Percentiles rank a stretch among this genome's conserved stretches.
Evolutionary conservation across 441 rosid genomes (phyloP).

Genomic region (Daphne laureola): DNA sequence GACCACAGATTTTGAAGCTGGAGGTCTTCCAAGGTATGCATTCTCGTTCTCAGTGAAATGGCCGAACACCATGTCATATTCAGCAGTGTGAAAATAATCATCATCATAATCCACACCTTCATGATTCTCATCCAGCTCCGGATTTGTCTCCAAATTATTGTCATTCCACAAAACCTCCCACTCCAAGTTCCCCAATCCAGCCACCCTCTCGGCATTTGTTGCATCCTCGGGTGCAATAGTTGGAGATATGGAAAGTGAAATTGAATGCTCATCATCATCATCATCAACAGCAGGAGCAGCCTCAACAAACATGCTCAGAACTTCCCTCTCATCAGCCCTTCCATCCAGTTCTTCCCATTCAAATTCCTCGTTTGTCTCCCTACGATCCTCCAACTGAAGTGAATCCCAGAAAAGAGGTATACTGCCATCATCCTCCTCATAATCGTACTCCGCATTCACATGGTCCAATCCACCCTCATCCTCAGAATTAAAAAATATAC

Average conservation of each 20-base stretch:
- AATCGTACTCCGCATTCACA: constrained; percentile 4
- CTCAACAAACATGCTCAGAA: constrained; percentile 40
- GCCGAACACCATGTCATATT: constrained; percentile 58
- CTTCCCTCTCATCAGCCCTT: constrained; percentile 59
- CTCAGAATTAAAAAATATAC: constrained; percentile 31
- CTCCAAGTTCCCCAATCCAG: constrained; percentile 42
- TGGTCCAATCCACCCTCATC: constrained; percentile 33
- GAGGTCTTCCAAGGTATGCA: constrained; percentile 42
- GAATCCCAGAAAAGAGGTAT: constrained; percentile 68
- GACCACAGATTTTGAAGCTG: constrained; percentile 58
- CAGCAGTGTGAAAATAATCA: constrained; percentile 44
- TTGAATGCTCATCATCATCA: constrained; percentile 40
- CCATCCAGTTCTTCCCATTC: constrained; percentile 95
- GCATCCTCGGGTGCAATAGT: constrained; percentile 38
- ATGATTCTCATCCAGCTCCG: constrained; percentile 27
- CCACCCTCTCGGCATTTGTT: constrained; percentile 32
- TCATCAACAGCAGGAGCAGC: constrained; percentile 14
- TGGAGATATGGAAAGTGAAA: constrained; percentile 43
- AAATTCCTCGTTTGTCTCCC: constrained; percentile 59
- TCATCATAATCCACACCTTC: constrained; percentile 50
- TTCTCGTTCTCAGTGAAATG: constrained; percentile 60
- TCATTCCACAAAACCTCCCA: constrained; percentile 78
- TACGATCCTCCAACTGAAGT: constrained; percentile 49
- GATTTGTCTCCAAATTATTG: constrained; percentile 43
- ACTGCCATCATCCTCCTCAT: constrained; percentile 36